Percentiles rank a stretch among this genome's conserved stretches.
phyloP scores from a whole-genome alignment of 805 yeast genomes.

The Lipomyces chichibuensis region DNA sequence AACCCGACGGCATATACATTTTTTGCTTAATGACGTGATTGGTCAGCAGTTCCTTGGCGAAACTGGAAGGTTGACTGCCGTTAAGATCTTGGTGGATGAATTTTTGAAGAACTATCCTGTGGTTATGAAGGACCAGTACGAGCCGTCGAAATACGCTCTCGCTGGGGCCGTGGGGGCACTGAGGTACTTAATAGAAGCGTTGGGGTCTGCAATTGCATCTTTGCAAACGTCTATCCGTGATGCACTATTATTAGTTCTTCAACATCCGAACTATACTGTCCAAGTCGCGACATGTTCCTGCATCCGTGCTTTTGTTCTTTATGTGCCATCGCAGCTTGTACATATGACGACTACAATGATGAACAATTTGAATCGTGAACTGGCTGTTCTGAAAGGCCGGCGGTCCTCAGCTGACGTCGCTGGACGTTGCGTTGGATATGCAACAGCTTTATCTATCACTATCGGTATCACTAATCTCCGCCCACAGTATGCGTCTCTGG shows the following conservation, averaged over 20 bases:
- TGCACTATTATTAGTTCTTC: slow-evolving; percentile 28
- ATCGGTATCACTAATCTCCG: slow-evolving; percentile 39
- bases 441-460: slow-evolving; percentile 39
- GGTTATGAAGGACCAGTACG: slow-evolving; percentile 36
- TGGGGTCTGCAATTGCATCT: slow-evolving; percentile 42
- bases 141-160: slow-evolving; percentile 36
- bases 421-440: slow-evolving; percentile 39
- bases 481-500: slow-evolving; percentile 50
- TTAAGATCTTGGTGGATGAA: slow-evolving; percentile 35
- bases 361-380: slow-evolving; percentile 36
- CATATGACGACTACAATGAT: slow-evolving; percentile 35
- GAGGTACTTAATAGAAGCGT: slow-evolving; percentile 33
- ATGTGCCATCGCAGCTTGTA: slow-evolving; percentile 38
- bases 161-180: slow-evolving; percentile 37
- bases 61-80: slow-evolving; percentile 38
- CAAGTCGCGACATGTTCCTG: slow-evolving; percentile 33
- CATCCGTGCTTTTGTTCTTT: slow-evolving; percentile 29
- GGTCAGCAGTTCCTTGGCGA: slow-evolving; percentile 42
- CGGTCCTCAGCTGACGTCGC: slow-evolving; percentile 26
- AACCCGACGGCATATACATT: slow-evolving; percentile 38
- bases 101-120: slow-evolving; percentile 37
- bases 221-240: slow-evolving; percentile 28
- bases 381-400: slow-evolving; percentile 33
- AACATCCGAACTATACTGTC: slow-evolving; percentile 35
- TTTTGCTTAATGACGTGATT: slow-evolving; percentile 39